These are phyloP conservation scores for Suhomyces bokatorum DNA, from an alignment of 1,139 yeast species.

Conservation along the genomic window DNA sequence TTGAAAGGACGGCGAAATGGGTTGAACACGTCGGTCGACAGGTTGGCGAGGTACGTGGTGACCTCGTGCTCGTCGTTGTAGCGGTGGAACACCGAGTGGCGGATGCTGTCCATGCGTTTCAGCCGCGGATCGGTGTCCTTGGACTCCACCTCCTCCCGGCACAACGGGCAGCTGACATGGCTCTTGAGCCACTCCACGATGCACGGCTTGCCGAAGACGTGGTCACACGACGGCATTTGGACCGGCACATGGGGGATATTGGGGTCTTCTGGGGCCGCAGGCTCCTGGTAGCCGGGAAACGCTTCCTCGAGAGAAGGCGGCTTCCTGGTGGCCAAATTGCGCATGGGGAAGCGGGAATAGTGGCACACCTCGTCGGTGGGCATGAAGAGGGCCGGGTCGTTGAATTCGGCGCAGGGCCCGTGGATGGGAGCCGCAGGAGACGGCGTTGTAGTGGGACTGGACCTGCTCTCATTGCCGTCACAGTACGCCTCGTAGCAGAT, in stretches of 20 bases:
- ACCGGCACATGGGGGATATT: constrained; percentile 40
- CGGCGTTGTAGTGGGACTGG: too few species aligned
- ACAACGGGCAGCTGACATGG: constrained; percentile 47
- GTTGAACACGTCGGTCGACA: constrained; percentile 45
- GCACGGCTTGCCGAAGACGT: constrained; percentile 44
- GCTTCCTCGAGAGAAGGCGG: constrained; percentile 29
- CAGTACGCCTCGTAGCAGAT: constrained; percentile 45
- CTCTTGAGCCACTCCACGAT: constrained; percentile 45
- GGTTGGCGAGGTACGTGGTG: constrained; percentile 27
- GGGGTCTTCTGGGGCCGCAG: constrained; percentile 11
- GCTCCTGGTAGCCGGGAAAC: constrained; percentile 33
- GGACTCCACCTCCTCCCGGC: constrained; percentile 43
- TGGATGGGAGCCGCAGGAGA: neutral
- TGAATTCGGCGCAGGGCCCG: constrained; percentile 19
- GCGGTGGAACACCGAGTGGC: constrained; percentile 14
- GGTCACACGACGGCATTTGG: constrained; percentile 46
- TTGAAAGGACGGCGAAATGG: constrained; percentile 37
- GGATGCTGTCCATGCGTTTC: constrained; percentile 13
- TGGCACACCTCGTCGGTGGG: constrained; percentile 38
- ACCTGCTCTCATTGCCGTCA: constrained; percentile 5
- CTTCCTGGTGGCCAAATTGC: constrained; percentile 27
- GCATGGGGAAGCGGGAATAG: constrained; percentile 37
- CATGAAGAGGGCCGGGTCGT: constrained; percentile 42
- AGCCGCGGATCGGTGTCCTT: constrained; percentile 21
- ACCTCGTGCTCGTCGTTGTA: constrained; percentile 20